phyloP scores from a whole-genome alignment of 306 rosid genomes.

The Cucurbita ficifolia region DNA sequence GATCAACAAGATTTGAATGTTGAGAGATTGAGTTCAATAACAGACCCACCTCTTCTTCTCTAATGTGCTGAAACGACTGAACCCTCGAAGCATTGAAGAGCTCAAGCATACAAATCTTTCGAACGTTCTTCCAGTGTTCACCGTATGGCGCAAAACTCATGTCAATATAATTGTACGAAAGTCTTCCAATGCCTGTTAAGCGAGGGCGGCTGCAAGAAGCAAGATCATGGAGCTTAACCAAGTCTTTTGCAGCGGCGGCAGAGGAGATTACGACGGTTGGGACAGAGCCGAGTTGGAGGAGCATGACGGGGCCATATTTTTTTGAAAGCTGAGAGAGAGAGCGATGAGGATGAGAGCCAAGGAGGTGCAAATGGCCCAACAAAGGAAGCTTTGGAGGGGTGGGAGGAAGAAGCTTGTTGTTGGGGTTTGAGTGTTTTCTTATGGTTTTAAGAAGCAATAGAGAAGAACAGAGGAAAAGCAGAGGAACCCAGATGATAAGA shows the following conservation, averaged over 20 bases:
- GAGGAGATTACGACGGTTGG: background rate
- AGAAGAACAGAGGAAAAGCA: too few relatives aligned
- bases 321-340: background rate
- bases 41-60: constrained; percentile 15
- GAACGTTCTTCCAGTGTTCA: background rate
- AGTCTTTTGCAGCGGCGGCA: background rate
- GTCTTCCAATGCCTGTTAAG: background rate
- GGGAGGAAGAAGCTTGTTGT: background rate
- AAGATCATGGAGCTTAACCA: background rate
- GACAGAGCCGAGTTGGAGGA: background rate
- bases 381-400: background rate
- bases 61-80: constrained; percentile 7
- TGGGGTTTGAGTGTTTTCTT: background rate
- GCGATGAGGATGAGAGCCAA: background rate
- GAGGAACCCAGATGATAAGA: too few relatives aligned
- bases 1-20: background rate
- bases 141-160: background rate
- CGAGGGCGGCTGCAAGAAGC: background rate
- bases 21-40: constrained; percentile 3
- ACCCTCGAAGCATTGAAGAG: constrained; percentile 21
- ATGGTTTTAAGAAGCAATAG: too few relatives aligned
- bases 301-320: background rate
- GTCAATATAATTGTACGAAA: background rate
- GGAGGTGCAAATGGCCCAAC: background rate
- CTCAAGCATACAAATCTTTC: background rate